These are phyloP conservation scores for Saccharomyces mikatae DNA, from an alignment of 805 yeast species.

Conservation along the genomic window DNA sequence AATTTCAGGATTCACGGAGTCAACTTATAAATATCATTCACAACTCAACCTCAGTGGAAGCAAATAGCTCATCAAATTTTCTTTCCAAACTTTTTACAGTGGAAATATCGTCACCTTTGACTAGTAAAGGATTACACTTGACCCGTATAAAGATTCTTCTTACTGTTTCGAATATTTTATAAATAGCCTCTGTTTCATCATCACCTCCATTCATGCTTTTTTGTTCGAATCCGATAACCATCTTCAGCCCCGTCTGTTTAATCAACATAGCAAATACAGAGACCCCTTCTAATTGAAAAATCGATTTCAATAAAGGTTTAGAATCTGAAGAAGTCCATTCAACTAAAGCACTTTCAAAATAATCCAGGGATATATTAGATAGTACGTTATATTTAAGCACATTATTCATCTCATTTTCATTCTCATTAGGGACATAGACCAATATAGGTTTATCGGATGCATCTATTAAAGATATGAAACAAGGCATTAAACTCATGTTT, in stretches of 20 bases:
- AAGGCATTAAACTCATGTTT: slow-evolving; percentile 6
- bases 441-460: slow-evolving; percentile 21
- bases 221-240: slow-evolving; percentile 22
- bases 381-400: slow-evolving; percentile 26
- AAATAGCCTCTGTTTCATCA: slow-evolving; percentile 8
- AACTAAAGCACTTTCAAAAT: slow-evolving; percentile 24
- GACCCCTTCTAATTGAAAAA: slow-evolving; percentile 26
- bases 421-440: slow-evolving; percentile 16
- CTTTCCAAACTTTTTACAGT: slow-evolving; percentile 10
- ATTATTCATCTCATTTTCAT: slow-evolving; percentile 13
- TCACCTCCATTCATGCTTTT: slow-evolving; percentile 2
- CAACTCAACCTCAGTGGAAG: not conserved
- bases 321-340: slow-evolving; percentile 17
- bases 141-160: slow-evolving; percentile 19
- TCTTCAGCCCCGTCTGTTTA: slow-evolving; percentile 25
- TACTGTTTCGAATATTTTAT: slow-evolving; percentile 16
- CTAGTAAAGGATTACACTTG: slow-evolving; percentile 24
- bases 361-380: slow-evolving; percentile 28
- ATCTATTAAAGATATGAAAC: slow-evolving; percentile 23
- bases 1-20: not conserved
- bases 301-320: slow-evolving; percentile 11
- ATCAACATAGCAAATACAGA: slow-evolving; percentile 25
- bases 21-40: not conserved
- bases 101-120: slow-evolving; percentile 1
- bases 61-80: slow-evolving; percentile 12